These are phyloP conservation scores for Ustilago crameri DNA, from an alignment of 1,284 basidiomycete genomes.

Conservation along the genomic window DNA sequence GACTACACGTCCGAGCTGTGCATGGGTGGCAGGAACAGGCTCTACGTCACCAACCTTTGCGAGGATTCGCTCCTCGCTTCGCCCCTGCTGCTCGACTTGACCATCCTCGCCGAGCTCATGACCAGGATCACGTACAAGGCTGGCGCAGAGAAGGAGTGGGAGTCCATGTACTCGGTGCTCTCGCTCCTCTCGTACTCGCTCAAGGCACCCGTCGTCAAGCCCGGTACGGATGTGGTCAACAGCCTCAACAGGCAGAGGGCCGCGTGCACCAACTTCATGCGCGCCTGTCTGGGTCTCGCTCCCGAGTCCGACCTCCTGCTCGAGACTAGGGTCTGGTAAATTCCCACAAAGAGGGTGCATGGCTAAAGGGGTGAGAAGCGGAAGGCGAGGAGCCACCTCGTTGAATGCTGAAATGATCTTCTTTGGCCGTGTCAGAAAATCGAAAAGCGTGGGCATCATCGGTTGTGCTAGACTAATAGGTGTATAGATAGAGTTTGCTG, in stretches of 20 bases:
- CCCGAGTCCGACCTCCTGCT: conserved; percentile 66
- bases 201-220: conserved; percentile 97
- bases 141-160: conserved; percentile 52
- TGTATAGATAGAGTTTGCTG: not conserved
- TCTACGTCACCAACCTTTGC: conserved; percentile 55
- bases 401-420: not conserved
- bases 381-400: conserved; percentile 4
- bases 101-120: conserved; percentile 92
- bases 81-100: conserved; percentile 91
- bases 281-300: conserved; percentile 69
- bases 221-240: conserved; percentile 93
- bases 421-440: not conserved
- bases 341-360: not conserved
- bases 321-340: conserved; percentile 63
- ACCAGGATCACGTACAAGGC: conserved; percentile 83
- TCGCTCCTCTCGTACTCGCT: conserved; percentile 71
- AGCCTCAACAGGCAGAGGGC: conserved; percentile 92
- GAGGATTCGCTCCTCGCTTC: conserved; percentile 94
- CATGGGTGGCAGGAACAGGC: conserved; percentile 72
- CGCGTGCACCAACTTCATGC: conserved; percentile 90
- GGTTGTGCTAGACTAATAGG: too few relatives aligned
- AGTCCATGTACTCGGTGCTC: conserved; percentile 66
- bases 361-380: not conserved
- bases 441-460: too few relatives aligned
- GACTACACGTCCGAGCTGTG: conserved; percentile 93